Conservation (phyloP, 352 stramenopile genomes). For the Phytophthora sojae region DNA sequence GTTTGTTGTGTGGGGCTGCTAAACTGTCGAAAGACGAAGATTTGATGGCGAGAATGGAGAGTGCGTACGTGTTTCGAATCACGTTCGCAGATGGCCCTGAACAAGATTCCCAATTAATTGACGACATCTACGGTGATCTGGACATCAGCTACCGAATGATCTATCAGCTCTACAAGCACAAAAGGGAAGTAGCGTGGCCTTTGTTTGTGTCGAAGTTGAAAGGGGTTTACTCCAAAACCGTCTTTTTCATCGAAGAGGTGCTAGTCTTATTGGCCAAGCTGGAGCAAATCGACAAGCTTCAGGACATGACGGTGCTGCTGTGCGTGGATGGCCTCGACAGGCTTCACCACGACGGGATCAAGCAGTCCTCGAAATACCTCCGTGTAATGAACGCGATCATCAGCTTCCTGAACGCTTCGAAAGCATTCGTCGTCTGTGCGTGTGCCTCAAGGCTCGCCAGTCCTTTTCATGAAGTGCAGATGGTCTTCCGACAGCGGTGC, state of each 20-base stretch:
- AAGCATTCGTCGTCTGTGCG: slow-evolving; percentile 2
- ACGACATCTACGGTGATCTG: neutral
- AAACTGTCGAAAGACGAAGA: neutral
- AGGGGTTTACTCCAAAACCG: neutral
- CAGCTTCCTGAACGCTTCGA: slow-evolving; percentile 2
- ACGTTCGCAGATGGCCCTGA: slow-evolving; percentile 5
- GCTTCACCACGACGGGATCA: slow-evolving; percentile 8
- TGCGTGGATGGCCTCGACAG: slow-evolving; percentile 37
- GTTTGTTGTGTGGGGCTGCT: slow-evolving; percentile 23
- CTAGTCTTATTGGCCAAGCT: slow-evolving; percentile 23
- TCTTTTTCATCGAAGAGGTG: neutral
- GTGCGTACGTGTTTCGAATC: slow-evolving; percentile 9
- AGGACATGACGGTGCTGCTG: slow-evolving; percentile 40
- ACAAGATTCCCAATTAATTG: neutral
- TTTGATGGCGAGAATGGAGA: neutral
- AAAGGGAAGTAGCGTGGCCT: neutral
- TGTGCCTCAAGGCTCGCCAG: neutral
- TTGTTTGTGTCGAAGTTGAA: neutral
- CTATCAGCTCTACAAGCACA: slow-evolving; percentile 9
- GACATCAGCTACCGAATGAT: slow-evolving; percentile 17
- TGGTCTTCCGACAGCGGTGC: neutral
- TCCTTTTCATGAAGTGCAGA: neutral
- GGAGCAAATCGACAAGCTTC: slow-evolving; percentile 26
- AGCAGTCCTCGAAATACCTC: neutral
- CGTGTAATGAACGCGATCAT: slow-evolving; percentile 1